phyloP scores from a whole-genome alignment of 2,329 filamentous ascomycete genomes.

The Penicillium sclerotiorum region DNA sequence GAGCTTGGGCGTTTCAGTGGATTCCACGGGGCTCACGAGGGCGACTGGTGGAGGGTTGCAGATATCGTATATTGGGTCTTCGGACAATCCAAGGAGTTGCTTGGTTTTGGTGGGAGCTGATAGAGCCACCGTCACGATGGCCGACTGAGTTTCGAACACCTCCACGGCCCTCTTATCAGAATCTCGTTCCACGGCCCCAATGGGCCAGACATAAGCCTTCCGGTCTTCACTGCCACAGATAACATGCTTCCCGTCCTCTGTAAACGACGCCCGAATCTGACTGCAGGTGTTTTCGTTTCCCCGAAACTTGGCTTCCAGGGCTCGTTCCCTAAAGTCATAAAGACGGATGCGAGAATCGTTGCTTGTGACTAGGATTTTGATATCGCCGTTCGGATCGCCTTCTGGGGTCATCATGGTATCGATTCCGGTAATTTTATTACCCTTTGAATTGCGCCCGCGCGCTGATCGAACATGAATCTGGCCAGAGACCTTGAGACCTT shows the following conservation, averaged over 20 bases:
- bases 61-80: slow-evolving; percentile 92
- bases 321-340: slow-evolving; percentile 85
- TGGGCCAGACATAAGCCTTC: slow-evolving; percentile 87
- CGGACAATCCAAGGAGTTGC: slow-evolving; percentile 75
- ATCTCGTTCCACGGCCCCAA: slow-evolving; percentile 63
- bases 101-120: slow-evolving; percentile 80
- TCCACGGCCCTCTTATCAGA: slow-evolving; percentile 83
- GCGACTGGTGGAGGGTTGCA: slow-evolving; percentile 93
- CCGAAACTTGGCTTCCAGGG: slow-evolving; percentile 83
- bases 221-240: slow-evolving; percentile 93
- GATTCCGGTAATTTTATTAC: slow-evolving; percentile 96
- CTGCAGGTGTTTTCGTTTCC: slow-evolving; percentile 88
- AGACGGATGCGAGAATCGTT: slow-evolving; percentile 92
- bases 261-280: slow-evolving; percentile 87
- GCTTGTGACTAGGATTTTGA: slow-evolving; percentile 86
- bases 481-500: slow-evolving; percentile 78
- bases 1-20: slow-evolving; percentile 53
- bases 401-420: slow-evolving; percentile 68
- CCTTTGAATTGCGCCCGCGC: slow-evolving; percentile 89
- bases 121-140: slow-evolving; percentile 85
- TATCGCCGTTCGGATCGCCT: slow-evolving; percentile 62
- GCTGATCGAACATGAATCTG: slow-evolving; percentile 94
- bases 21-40: slow-evolving; percentile 73
- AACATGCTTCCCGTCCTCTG: slow-evolving; percentile 81
- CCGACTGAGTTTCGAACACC: slow-evolving; percentile 85